Conservation (phyloP, 805 yeast genomes). For the Saccharomycopsis selenospora region DNA sequence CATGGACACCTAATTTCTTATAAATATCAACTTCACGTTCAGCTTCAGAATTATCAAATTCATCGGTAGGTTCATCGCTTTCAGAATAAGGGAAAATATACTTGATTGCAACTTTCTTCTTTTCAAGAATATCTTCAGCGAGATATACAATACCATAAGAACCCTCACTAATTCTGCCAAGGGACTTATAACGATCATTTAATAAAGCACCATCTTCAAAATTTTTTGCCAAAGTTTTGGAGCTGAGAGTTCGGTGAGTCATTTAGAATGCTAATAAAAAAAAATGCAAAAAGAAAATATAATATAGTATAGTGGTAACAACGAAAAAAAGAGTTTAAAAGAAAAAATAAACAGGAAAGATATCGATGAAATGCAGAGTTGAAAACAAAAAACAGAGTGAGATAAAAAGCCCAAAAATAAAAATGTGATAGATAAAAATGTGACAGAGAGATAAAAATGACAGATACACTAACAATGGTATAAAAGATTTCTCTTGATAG, state of each 20-base stretch:
- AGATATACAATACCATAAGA: constrained; percentile 88
- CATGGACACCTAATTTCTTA: constrained; percentile 60
- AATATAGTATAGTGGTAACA: too few species aligned
- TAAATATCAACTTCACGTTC: constrained; percentile 66
- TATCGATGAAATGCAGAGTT: too few species aligned
- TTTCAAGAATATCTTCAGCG: constrained; percentile 57
- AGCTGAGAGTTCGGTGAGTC: neutral
- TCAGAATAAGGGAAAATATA: constrained; percentile 60
- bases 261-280: too few species aligned
- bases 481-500: too few species aligned
- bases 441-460: too few species aligned
- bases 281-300: too few species aligned
- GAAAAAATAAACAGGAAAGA: too few species aligned
- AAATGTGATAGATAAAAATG: too few species aligned
- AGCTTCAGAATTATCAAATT: constrained; percentile 20
- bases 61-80: constrained; percentile 30
- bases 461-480: too few species aligned
- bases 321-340: too few species aligned
- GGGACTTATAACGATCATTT: constrained; percentile 55
- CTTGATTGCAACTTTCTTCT: constrained; percentile 72
- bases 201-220: constrained; percentile 42
- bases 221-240: neutral
- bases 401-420: too few species aligned
- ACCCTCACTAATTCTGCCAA: constrained; percentile 80
- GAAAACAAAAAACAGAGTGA: too few species aligned